phyloP scores from a whole-genome alignment of 2,329 filamentous ascomycete genomes.

The Fusarium sp. region DNA sequence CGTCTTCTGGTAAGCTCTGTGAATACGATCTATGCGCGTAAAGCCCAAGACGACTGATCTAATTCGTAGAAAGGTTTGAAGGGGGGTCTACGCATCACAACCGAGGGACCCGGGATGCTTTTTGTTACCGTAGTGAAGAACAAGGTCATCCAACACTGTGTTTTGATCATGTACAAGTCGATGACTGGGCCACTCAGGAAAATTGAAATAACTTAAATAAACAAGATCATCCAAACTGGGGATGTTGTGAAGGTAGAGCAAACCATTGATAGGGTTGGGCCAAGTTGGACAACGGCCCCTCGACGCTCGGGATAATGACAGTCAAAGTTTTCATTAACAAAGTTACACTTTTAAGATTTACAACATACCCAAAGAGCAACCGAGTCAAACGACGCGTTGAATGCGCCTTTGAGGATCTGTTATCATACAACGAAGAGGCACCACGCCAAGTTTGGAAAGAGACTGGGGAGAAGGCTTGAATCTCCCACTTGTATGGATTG shows the following conservation, averaged over 20 bases:
- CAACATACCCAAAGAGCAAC: neutral
- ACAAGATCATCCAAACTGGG: neutral
- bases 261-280: neutral
- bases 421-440: neutral
- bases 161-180: too few species aligned
- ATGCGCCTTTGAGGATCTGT: neutral
- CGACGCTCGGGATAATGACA: neutral
- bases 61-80: neutral
- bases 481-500: neutral
- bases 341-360: neutral
- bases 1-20: neutral
- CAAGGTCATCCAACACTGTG: neutral
- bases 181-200: too few species aligned
- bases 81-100: too few species aligned
- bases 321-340: neutral
- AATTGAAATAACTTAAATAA: too few species aligned
- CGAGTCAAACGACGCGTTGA: neutral
- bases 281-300: neutral
- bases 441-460: neutral
- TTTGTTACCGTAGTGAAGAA: neutral
- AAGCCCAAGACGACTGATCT: neutral
- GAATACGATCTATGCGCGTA: neutral
- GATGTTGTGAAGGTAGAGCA: too few species aligned
- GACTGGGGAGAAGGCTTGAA: neutral
- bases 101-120: neutral